These are phyloP conservation scores for Lactifluus echinatus DNA, from an alignment of 768 basidiomycete species.

Conservation along the genomic window DNA sequence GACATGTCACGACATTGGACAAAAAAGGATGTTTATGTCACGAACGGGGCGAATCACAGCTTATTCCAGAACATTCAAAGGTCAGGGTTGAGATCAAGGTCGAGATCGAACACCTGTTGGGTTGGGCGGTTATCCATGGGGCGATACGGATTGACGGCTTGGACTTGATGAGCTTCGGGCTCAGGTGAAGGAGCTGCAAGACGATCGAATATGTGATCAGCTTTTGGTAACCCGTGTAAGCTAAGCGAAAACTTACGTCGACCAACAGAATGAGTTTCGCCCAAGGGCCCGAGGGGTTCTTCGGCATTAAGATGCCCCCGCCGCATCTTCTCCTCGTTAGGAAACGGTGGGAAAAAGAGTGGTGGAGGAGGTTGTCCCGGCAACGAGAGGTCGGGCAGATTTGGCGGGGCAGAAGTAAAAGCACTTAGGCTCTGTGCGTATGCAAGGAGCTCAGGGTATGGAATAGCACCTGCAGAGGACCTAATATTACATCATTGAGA, in stretches of 20 bases:
- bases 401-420: slow-evolving; percentile 84
- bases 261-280: slow-evolving; percentile 77
- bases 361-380: slow-evolving; percentile 70
- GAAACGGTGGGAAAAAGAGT: slow-evolving; percentile 83
- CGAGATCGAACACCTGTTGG: slow-evolving; percentile 64
- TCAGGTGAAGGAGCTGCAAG: slow-evolving; percentile 52
- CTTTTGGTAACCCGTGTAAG: too few relatives aligned
- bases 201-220: slow-evolving; percentile 1
- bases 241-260: slow-evolving; percentile 40
- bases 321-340: slow-evolving; percentile 88
- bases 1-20: too few relatives aligned
- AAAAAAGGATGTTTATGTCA: too few relatives aligned
- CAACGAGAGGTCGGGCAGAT: slow-evolving; percentile 65
- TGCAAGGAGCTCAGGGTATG: slow-evolving; percentile 73
- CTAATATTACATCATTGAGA: background rate
- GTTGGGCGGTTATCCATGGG: slow-evolving; percentile 57
- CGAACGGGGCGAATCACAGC: too few relatives aligned
- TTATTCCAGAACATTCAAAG: too few relatives aligned
- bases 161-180: slow-evolving; percentile 38
- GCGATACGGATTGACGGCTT: slow-evolving; percentile 60
- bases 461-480: slow-evolving; percentile 50
- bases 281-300: slow-evolving; percentile 66
- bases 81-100: slow-evolving; percentile 81
- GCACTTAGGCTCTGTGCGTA: slow-evolving; percentile 81
- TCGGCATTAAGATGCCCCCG: slow-evolving; percentile 72